Percentiles rank a stretch among this genome's conserved stretches.
Evolutionary conservation across 129 eudicot species (phyloP).

Genomic region (Centaurea solstitialis): DNA sequence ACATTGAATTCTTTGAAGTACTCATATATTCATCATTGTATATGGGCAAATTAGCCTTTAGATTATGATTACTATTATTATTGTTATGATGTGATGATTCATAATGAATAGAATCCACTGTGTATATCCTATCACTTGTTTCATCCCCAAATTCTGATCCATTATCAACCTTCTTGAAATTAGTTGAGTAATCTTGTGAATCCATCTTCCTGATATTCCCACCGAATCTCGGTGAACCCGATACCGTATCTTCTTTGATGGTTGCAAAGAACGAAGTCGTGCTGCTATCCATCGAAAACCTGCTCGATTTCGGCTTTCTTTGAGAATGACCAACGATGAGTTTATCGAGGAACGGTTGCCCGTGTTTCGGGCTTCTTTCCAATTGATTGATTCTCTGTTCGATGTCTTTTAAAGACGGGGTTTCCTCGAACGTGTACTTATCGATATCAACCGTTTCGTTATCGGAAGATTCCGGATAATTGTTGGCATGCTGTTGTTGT

Average conservation of each 20-base stretch:
- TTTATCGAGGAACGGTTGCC: conserved; percentile 59
- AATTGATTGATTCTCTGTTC: conserved; percentile 66
- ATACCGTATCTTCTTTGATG: conserved; percentile 48
- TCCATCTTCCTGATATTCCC: conserved; percentile 37
- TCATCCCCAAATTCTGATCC: conserved; percentile 71
- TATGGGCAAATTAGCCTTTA: conserved; percentile 40
- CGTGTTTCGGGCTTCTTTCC: conserved; percentile 54
- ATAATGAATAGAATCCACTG: conserved; percentile 72
- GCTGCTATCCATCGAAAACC: conserved; percentile 52
- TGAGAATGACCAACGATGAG: conserved; percentile 69
- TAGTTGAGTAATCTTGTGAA: conserved; percentile 28
- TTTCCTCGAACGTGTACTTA: conserved; percentile 66
- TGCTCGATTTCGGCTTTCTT: conserved; percentile 45
- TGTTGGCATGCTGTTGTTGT: neutral
- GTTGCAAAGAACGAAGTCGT: conserved; percentile 32
- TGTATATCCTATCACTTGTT: conserved; percentile 69
- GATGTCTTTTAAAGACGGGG: conserved; percentile 65
- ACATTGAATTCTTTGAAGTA: conserved; percentile 47
- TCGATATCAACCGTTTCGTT: conserved; percentile 57
- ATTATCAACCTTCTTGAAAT: conserved; percentile 47
- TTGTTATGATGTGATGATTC: conserved; percentile 37
- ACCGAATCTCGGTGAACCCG: conserved; percentile 40
- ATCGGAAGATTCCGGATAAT: conserved; percentile 39
- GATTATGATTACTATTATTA: conserved; percentile 33
- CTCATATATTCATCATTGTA: conserved; percentile 42